Evolutionary conservation across 805 yeast species (phyloP), one percentile per base, ranked within the genome.

Genomic region (Starmerella apis): DNA sequence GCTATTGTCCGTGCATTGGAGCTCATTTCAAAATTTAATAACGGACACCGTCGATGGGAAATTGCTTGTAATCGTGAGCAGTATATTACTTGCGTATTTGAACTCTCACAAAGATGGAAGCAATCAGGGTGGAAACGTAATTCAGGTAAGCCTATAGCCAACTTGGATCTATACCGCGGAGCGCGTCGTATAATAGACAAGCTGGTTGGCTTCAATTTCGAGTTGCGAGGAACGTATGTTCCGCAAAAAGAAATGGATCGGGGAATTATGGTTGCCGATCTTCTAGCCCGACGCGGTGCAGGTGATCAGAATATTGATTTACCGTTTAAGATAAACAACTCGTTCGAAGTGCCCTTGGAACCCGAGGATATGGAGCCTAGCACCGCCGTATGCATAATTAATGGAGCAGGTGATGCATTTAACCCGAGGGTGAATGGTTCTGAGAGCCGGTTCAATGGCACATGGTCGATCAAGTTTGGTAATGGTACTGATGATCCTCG

Each of bases 61-160:
- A 41, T 41, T 19, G 44, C 44, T 18, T 41, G 44, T 27, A 41
- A 41, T 27, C 44, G 44, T 4, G 44, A 41, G 44, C 44, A 41
- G 33, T 41, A 41, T 23, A 41, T 41, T 2, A 41, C 25, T 8
- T 41, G 33, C 24, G 44, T 41, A 3, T 41, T 41, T 16, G 44
- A 41, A 18, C 33, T 41, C 16, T 27, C 44, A 5, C 31, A 41
- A 32, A n/a, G 44, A 7, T 41, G 44, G 44, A 41, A 41, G 44
- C 25, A 25, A 13, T 25, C 44, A 9, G 44, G 44, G n/a, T 41
- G 44, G 44, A 41, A 41, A 23, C 44, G 44, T n/a, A 41, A 41
- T 23, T 41, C 44, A 16, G 44, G 44, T 2, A 41, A 41, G 16
- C 44, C 44, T 4, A 41, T 41, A 13, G 44, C 44, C 23, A 41